Evolutionary conservation across 192 early-diverging fungal genomes (phyloP).

Genomic region (Mortierella hygrophila): DNA sequence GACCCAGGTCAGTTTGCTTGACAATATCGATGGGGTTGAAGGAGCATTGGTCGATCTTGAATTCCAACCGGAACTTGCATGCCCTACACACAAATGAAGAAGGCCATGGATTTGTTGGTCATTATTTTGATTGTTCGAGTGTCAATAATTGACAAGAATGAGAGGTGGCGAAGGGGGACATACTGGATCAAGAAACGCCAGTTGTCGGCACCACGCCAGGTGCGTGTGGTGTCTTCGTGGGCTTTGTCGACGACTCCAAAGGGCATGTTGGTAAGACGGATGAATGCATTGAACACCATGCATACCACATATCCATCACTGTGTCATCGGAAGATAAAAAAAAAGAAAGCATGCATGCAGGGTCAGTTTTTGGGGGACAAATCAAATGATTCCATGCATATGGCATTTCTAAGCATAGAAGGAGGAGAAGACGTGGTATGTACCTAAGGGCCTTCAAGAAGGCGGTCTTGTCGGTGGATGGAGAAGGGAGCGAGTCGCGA

Average conservation of each 20-base stretch:
- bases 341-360: not conserved
- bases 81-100: conserved; percentile 50
- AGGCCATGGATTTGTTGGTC: too few species aligned
- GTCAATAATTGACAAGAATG: not conserved
- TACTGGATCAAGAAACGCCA: conserved; percentile 70
- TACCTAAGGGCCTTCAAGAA: conserved; percentile 65
- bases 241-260: conserved; percentile 72
- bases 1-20: conserved; percentile 58
- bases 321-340: not conserved
- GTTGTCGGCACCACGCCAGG: conserved; percentile 70
- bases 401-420: not conserved
- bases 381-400: not conserved
- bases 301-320: conserved; percentile 68
- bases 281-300: conserved; percentile 63
- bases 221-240: conserved; percentile 63
- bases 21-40: conserved; percentile 67
- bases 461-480: conserved; percentile 49
- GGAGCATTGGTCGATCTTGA: conserved; percentile 48
- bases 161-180: not conserved
- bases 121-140: too few species aligned
- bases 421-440: not conserved
- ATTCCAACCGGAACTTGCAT: conserved; percentile 68
- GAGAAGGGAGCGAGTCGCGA: conserved; percentile 31
- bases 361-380: not conserved
- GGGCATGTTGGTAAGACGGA: conserved; percentile 63